Evolutionary conservation across 1,284 basidiomycete genomes (phyloP).

Genomic region (Calocybe gambosa): DNA sequence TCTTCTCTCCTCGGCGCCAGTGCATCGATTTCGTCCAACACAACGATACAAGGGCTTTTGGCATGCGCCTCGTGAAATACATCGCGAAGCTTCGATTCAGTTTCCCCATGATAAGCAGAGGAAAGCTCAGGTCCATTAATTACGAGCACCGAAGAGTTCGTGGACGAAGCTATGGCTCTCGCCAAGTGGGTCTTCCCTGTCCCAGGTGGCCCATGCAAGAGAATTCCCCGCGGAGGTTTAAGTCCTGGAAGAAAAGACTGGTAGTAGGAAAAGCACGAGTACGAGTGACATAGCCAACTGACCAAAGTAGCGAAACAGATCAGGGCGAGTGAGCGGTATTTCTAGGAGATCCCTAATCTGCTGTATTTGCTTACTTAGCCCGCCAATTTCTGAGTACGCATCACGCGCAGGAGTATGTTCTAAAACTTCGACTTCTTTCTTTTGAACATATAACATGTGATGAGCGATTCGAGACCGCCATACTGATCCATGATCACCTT

Average conservation of each 20-base stretch:
- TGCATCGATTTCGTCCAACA: slow-evolving; percentile 96
- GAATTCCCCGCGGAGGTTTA: slow-evolving; percentile 84
- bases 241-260: slow-evolving; percentile 44
- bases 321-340: slow-evolving; percentile 86
- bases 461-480: slow-evolving; percentile 3
- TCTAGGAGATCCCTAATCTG: slow-evolving; percentile 93
- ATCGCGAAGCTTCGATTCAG: slow-evolving; percentile 83
- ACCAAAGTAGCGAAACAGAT: slow-evolving; percentile 89
- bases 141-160: slow-evolving; percentile 74
- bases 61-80: slow-evolving; percentile 84
- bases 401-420: slow-evolving; percentile 36
- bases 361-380: slow-evolving; percentile 82
- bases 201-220: slow-evolving; percentile 89
- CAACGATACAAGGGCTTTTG: slow-evolving; percentile 85
- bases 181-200: slow-evolving; percentile 95
- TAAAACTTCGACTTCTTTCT: slow-evolving; percentile 42
- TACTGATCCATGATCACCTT: slow-evolving; percentile 23
- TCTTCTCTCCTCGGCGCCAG: slow-evolving; percentile 89
- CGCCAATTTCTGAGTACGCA: slow-evolving; percentile 78
- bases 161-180: slow-evolving; percentile 80
- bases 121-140: slow-evolving; percentile 95
- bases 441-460: slow-evolving; percentile 17
- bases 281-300: slow-evolving; percentile 10
- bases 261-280: slow-evolving; percentile 15
- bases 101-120: slow-evolving; percentile 95